phyloP scores from a whole-genome alignment of 1,284 basidiomycete species.

The Cutaneotrichosporon sp. region DNA sequence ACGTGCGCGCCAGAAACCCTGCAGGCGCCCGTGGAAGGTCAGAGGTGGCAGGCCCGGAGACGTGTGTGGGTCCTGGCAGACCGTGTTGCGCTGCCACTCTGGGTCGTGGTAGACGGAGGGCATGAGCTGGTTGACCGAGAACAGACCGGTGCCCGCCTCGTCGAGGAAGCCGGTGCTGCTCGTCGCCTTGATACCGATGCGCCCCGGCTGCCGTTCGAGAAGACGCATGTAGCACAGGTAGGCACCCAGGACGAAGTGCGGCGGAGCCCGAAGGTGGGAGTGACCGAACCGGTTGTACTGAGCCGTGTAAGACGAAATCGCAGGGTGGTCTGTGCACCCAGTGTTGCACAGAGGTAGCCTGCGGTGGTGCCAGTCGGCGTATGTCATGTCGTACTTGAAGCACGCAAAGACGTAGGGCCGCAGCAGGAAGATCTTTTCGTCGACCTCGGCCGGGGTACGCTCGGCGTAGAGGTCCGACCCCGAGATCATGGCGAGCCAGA shows the following conservation, averaged over 20 bases:
- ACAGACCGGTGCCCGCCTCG: constrained; percentile 26
- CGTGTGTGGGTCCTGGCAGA: constrained; percentile 54
- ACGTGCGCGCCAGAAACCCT: constrained; percentile 58
- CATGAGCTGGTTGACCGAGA: constrained; percentile 37
- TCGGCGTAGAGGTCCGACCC: constrained; percentile 36
- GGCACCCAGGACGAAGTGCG: constrained; percentile 38
- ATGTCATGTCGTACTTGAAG: constrained; percentile 56
- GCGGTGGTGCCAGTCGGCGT: constrained; percentile 56
- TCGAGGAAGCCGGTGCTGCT: constrained; percentile 30
- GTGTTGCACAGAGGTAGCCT: constrained; percentile 45
- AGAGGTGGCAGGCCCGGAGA: constrained; percentile 54
- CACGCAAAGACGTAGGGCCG: constrained; percentile 59
- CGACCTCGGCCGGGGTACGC: constrained; percentile 53
- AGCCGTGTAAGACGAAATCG: constrained; percentile 31
- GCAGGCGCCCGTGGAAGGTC: constrained; percentile 52
- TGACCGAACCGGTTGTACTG: constrained; percentile 49
- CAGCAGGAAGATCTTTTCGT: constrained; percentile 58
- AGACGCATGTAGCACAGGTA: constrained; percentile 44
- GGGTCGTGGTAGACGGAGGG: constrained; percentile 49
- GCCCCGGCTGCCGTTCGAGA: constrained; percentile 42
- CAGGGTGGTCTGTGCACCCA: constrained; percentile 28
- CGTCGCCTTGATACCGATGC: constrained; percentile 33
- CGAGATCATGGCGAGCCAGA: constrained; percentile 42
- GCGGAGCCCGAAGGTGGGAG: constrained; percentile 43
- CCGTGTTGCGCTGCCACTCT: constrained; percentile 53